A percentile compares a stretch with the other conserved stretches of the same genome.
Evolutionary conservation across 129 eudicot species (phyloP).

Genomic region (Chrysanthemum lavandulifolium): DNA sequence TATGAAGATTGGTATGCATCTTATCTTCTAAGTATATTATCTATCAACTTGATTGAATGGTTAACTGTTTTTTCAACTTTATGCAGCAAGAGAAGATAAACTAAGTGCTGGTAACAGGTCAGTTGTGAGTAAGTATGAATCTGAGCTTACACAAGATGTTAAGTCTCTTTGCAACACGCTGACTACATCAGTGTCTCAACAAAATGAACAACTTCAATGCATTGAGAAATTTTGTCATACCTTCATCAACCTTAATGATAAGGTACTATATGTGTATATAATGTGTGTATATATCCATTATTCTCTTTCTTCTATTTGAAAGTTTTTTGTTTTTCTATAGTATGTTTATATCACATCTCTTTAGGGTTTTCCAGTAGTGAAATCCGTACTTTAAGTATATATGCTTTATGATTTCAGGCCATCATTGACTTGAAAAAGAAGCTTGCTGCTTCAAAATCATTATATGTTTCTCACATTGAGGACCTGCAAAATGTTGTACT

Average conservation of each 20-base stretch:
- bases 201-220: conserved; percentile 68
- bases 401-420: conserved; percentile 43
- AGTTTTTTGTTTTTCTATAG: no score
- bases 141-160: conserved; percentile 66
- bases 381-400: background rate
- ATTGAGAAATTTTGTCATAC: conserved; percentile 70
- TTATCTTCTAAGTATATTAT: background rate
- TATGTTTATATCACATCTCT: no score
- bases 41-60: background rate
- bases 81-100: conserved; percentile 69
- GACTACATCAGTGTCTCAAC: conserved; percentile 68
- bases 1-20: conserved; percentile 55
- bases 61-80: background rate
- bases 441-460: conserved; percentile 53
- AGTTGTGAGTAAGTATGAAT: conserved; percentile 66
- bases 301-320: background rate
- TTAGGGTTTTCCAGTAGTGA: no score
- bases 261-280: conserved; percentile 38
- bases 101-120: conserved; percentile 61
- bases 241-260: conserved; percentile 54
- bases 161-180: conserved; percentile 63
- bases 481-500: conserved; percentile 79
- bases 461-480: conserved; percentile 78
- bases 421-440: conserved; percentile 62
- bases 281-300: background rate